These are phyloP conservation scores for Alternaria infectoria DNA, from an alignment of 2,329 filamentous ascomycete genomes.

Conservation along the genomic window DNA sequence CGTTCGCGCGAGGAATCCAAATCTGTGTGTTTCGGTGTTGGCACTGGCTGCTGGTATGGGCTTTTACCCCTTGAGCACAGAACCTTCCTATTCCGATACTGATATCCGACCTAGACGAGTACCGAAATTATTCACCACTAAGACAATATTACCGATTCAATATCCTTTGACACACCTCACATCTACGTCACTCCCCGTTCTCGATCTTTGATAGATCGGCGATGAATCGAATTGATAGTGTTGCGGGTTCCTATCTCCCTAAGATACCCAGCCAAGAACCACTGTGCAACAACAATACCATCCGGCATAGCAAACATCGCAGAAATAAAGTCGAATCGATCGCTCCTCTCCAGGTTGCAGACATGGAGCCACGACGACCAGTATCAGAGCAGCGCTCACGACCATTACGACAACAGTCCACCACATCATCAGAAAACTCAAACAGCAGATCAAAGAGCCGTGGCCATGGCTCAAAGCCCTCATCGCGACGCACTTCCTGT, in stretches of 20 bases:
- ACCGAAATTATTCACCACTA: slow-evolving; percentile 28
- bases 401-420: slow-evolving; percentile 34
- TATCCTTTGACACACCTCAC: slow-evolving; percentile 10
- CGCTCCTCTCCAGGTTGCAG: slow-evolving; percentile 6
- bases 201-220: slow-evolving; percentile 29
- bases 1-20: not conserved
- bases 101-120: slow-evolving; percentile 28
- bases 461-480: slow-evolving; percentile 40
- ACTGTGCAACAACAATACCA: slow-evolving; percentile 29
- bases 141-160: slow-evolving; percentile 24
- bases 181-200: slow-evolving; percentile 24
- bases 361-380: slow-evolving; percentile 23
- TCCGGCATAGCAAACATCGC: slow-evolving; percentile 23
- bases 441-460: slow-evolving; percentile 35
- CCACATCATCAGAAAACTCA: slow-evolving; percentile 37
- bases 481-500: slow-evolving; percentile 44
- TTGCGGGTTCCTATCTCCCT: slow-evolving; percentile 31
- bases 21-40: slow-evolving; percentile 21
- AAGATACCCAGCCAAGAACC: slow-evolving; percentile 23
- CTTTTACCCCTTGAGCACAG: slow-evolving; percentile 25
- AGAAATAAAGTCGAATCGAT: slow-evolving; percentile 10
- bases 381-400: slow-evolving; percentile 35
- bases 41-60: slow-evolving; percentile 36
- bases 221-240: slow-evolving; percentile 46
- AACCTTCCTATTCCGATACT: slow-evolving; percentile 29